A percentile compares a stretch with the other conserved stretches of the same genome.
These are phyloP conservation scores for Trichosporon ovoides DNA, from an alignment of 1,284 basidiomycete species.

Conservation along the genomic window DNA sequence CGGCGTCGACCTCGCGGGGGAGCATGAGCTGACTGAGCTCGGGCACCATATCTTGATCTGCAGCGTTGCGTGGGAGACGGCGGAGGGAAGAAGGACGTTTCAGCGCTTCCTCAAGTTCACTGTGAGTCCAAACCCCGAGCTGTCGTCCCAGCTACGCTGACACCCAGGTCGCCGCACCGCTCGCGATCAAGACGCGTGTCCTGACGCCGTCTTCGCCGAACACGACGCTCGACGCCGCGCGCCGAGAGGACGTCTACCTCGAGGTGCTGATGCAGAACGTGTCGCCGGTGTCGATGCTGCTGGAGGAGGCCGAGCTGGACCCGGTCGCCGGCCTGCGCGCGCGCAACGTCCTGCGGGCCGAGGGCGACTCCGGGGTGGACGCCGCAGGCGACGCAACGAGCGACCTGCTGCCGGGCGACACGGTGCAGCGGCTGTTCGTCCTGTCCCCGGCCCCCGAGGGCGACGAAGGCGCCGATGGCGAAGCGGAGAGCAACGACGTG, in stretches of 20 bases:
- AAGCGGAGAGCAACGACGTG: conserved; percentile 26
- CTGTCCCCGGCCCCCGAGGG: conserved; percentile 54
- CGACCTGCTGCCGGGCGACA: conserved; percentile 67
- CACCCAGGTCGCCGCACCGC: conserved; percentile 70
- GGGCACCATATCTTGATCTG: conserved; percentile 41
- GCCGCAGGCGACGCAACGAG: conserved; percentile 14
- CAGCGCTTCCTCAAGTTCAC: conserved; percentile 84
- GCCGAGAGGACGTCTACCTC: conserved; percentile 73
- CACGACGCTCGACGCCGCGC: conserved; percentile 57
- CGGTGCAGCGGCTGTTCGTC: conserved; percentile 77
- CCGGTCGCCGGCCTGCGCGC: conserved; percentile 64
- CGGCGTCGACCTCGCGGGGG: conserved; percentile 27
- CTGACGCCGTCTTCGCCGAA: conserved; percentile 67
- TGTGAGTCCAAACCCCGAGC: conserved; percentile 53
- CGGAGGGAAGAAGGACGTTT: conserved; percentile 67
- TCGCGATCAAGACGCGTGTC: conserved; percentile 85
- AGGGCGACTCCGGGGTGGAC: conserved; percentile 23
- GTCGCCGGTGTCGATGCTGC: conserved; percentile 67
- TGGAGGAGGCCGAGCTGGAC: conserved; percentile 69
- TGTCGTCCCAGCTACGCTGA: conserved; percentile 2
- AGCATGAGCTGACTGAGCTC: conserved; percentile 42
- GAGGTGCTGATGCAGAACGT: conserved; percentile 84
- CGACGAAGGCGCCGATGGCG: conserved; percentile 52
- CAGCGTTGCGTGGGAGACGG: conserved; percentile 46
- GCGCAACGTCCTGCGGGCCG: conserved; percentile 22